Percentiles rank a stretch among this genome's conserved stretches.
Evolutionary conservation across 139 green algal genomes (phyloP).

Genomic region (Chlorella sorokiniana): DNA sequence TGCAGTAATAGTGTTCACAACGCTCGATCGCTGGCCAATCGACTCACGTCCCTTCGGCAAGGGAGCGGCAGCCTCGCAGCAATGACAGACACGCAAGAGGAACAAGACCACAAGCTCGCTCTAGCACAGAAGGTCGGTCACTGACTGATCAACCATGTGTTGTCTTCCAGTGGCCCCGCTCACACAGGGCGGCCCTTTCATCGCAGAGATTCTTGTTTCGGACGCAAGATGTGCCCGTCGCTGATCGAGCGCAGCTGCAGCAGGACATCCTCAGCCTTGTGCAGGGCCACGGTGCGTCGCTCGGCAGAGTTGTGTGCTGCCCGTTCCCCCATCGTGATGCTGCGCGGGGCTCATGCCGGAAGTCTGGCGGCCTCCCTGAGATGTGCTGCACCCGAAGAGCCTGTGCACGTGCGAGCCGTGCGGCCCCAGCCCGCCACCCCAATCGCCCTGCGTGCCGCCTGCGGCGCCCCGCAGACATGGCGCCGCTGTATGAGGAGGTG

Average conservation of each 20-base stretch:
- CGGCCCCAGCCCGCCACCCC: not conserved
- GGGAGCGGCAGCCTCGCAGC: too few relatives aligned
- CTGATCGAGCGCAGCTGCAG: not conserved
- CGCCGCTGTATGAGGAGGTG: constrained; percentile 77
- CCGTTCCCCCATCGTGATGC: not conserved
- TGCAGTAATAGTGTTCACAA: too few relatives aligned
- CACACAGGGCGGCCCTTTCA: not conserved
- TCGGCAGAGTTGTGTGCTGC: not conserved
- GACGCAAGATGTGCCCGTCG: not conserved
- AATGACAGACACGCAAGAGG: constrained; percentile 10
- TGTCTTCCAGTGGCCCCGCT: not conserved
- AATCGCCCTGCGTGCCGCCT: not conserved
- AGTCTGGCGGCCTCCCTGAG: too few relatives aligned
- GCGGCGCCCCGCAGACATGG: constrained; percentile 61
- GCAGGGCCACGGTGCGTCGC: not conserved
- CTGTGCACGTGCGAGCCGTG: not conserved
- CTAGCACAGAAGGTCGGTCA: constrained; percentile 63
- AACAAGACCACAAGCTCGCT: constrained; percentile 59
- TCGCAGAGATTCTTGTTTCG: constrained; percentile 7
- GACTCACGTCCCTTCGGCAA: too few relatives aligned
- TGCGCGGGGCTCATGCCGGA: not conserved
- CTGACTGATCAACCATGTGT: not conserved
- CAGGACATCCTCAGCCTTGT: constrained; percentile 1
- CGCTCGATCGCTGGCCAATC: too few relatives aligned
- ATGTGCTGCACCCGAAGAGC: too few relatives aligned